Evolutionary conservation across 2,329 filamentous ascomycete species (phyloP).

Genomic region (Stachybotrys chlorohalonatus): DNA sequence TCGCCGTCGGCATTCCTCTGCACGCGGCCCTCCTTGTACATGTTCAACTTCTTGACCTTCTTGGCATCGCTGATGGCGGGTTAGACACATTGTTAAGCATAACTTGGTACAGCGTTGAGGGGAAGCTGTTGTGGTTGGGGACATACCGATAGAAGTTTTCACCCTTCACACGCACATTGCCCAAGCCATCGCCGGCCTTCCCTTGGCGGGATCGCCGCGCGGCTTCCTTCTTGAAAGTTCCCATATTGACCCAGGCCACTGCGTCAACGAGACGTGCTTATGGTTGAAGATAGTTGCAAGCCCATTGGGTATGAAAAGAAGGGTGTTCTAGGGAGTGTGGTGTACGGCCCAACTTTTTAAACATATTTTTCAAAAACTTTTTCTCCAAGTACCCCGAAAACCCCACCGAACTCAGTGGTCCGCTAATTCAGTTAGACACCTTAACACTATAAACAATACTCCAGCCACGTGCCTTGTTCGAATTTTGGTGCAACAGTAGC

Average conservation of each 20-base stretch:
- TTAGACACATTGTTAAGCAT: background rate
- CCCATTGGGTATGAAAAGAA: background rate
- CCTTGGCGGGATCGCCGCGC: constrained; percentile 76
- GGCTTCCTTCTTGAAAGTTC: constrained; percentile 85
- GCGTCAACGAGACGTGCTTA: background rate
- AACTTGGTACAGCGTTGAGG: constrained; percentile 2
- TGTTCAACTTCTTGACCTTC: constrained; percentile 80
- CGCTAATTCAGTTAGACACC: background rate
- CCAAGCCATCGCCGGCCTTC: constrained; percentile 77
- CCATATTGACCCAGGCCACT: constrained; percentile 45
- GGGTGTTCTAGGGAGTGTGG: background rate
- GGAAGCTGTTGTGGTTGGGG: background rate
- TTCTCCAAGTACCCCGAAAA: constrained; percentile 8
- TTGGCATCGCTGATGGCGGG: constrained; percentile 52
- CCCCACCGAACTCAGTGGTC: constrained; percentile 13
- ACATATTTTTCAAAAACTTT: constrained; percentile 11
- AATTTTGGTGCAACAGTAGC: background rate
- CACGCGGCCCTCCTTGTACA: constrained; percentile 80
- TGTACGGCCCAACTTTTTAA: background rate
- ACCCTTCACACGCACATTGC: constrained; percentile 86
- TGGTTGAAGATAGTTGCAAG: background rate
- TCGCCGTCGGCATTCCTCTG: constrained; percentile 75
- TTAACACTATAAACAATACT: background rate
- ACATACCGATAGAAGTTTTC: constrained; percentile 92
- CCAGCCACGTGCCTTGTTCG: too few relatives aligned